Base-by-base conservation (phyloP, 345 rosid genomes). In the Orychophragmus violaceus region DNA sequence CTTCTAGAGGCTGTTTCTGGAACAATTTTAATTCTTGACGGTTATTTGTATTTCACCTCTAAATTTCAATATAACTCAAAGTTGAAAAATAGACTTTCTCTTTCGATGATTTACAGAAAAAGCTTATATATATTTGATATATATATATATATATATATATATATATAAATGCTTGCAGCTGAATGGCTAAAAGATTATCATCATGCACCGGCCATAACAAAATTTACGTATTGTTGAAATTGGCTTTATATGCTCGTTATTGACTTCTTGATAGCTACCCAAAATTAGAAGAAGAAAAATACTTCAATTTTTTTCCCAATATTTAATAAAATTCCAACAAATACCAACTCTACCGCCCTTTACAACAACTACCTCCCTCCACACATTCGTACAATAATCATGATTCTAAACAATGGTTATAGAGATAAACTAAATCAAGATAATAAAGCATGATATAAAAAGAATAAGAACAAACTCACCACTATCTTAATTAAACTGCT, bases 311-410 rank as follows among this genome's bases (percentile, higher is more conserved):
- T 3, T 8, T 13, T 62, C 19, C 22, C 19, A 41, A 27, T 28
- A 29, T 2, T 9, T 28, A 6, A 55, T 9, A 55, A 11, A 58
- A 1, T 16, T 12, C 18, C 66, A 36, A 49, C 65, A 17, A 36
- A 49, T 36, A 59, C 66, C 52, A 49, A 69, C 73, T 59, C 66
- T 69, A 69, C 52, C 32, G 7, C 68, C 45, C 62, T 60, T 61
- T 29, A 39, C 45, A 51, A 22, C 68, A 27, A 69, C n/a, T n/a
- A n/a, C 58, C 66, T 21, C 60, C 48, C 13, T 50, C 66, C 52
- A 50, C 23, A 21, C 37, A 70, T 53, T 61, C 56, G 29, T 6
- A 53, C 36, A 39, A 32, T 9, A 52, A 3, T 24, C 46, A 45
- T 27, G 10, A 41, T 41, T 41, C 21, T 41, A 41, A n/a, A n/a